Conservation (phyloP, 2,329 filamentous ascomycete genomes). For the Nannizziopsis arthrosporioides region DNA sequence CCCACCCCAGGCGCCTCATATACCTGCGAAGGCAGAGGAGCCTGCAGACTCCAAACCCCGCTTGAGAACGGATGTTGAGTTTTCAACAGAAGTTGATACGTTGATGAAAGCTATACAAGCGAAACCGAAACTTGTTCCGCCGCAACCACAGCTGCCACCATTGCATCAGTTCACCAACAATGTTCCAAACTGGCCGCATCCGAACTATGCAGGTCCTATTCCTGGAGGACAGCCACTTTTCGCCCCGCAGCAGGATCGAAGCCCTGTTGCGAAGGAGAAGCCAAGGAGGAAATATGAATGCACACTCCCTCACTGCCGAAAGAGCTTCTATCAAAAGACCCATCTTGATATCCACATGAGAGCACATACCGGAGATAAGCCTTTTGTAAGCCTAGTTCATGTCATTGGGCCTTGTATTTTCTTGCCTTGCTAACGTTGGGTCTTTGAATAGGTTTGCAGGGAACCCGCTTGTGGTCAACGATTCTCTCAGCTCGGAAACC, state of each 20-base stretch:
- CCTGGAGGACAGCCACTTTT: slow-evolving; percentile 10
- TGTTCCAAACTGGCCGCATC: slow-evolving; percentile 13
- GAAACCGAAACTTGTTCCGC: slow-evolving; percentile 35
- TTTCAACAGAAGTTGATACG: slow-evolving; percentile 72
- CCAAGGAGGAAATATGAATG: slow-evolving; percentile 58
- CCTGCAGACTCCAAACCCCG: slow-evolving; percentile 2
- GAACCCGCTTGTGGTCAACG: slow-evolving; percentile 60
- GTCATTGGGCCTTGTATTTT: neutral
- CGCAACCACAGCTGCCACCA: slow-evolving; percentile 22
- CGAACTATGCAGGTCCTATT: slow-evolving; percentile 12
- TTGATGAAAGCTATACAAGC: slow-evolving; percentile 81
- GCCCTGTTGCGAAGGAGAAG: slow-evolving; percentile 30
- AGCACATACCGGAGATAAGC: slow-evolving; percentile 79
- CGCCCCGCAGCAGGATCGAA: slow-evolving; percentile 26
- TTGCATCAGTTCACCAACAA: slow-evolving; percentile 25
- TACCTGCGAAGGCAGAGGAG: slow-evolving; percentile 4
- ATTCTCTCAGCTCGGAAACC: slow-evolving; percentile 83
- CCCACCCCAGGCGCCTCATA: slow-evolving; percentile 5
- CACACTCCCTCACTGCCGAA: slow-evolving; percentile 59
- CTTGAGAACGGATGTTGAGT: slow-evolving; percentile 40
- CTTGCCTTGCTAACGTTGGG: neutral
- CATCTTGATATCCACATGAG: slow-evolving; percentile 83
- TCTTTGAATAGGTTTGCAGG: slow-evolving; percentile 41
- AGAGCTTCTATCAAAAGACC: slow-evolving; percentile 81
- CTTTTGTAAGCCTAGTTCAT: slow-evolving; percentile 55